Conservation (phyloP, 208 protist genomes). For the Acanthamoeba triangularis region DNA sequence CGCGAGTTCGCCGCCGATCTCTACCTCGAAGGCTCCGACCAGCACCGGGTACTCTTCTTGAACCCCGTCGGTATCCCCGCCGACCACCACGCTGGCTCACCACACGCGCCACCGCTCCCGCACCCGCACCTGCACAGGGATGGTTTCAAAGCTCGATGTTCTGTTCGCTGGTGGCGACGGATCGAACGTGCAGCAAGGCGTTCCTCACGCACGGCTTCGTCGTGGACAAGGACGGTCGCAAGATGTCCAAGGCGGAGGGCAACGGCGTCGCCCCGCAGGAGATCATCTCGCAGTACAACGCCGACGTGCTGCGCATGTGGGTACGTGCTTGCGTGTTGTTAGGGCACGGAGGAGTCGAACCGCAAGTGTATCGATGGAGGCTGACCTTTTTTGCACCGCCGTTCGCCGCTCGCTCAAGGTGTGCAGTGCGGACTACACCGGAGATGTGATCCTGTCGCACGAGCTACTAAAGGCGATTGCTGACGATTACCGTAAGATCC, state of each 20-base stretch:
- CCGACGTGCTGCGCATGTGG: constrained; percentile 54
- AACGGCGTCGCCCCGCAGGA: not conserved
- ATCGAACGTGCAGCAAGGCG: not conserved
- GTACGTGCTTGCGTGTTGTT: not conserved
- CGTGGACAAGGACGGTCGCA: constrained; percentile 1
- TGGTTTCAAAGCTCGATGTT: constrained; percentile 64
- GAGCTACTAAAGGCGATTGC: not conserved
- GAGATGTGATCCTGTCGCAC: not conserved
- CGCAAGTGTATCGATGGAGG: not conserved
- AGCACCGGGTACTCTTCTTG: not conserved
- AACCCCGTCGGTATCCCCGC: not conserved
- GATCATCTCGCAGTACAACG: constrained; percentile 6
- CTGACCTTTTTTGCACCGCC: not conserved
- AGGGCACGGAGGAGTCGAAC: not conserved
- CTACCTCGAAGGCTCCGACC: constrained; percentile 47
- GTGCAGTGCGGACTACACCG: constrained; percentile 32
- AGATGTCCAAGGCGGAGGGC: constrained; percentile 59
- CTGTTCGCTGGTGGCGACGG: constrained; percentile 48
- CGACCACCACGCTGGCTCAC: not conserved
- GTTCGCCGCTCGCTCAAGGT: not conserved
- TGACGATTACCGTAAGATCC: constrained; percentile 33
- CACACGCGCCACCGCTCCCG: too few relatives aligned
- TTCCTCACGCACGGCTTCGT: constrained; percentile 53
- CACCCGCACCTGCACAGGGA: not conserved
- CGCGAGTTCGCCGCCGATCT: constrained; percentile 12